These are phyloP conservation scores for Pyrenophora seminiperda DNA, from an alignment of 2,329 filamentous ascomycete genomes.

Conservation along the genomic window DNA sequence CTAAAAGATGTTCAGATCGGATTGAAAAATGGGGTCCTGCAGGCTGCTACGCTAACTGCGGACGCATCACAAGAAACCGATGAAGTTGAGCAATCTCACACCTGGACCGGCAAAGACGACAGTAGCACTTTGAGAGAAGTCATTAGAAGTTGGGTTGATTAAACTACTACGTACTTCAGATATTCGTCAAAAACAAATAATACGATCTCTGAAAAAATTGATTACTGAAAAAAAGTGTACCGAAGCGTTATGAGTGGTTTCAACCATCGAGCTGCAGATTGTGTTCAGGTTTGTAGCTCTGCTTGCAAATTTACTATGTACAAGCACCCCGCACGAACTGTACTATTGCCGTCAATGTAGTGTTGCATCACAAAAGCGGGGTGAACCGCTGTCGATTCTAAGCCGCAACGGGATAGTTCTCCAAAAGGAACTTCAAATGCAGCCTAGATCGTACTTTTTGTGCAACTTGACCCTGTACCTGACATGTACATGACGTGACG, in stretches of 20 bases:
- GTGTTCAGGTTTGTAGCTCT: too few species aligned
- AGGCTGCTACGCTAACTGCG: slow-evolving; percentile 13
- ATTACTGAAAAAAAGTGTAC: too few species aligned
- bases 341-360: slow-evolving; percentile 5
- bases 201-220: too few species aligned
- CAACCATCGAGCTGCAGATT: too few species aligned
- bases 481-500: slow-evolving; percentile 35
- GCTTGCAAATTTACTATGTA: too few species aligned
- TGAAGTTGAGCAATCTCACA: slow-evolving; percentile 22
- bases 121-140: slow-evolving; percentile 26
- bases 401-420: slow-evolving; percentile 7
- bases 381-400: slow-evolving; percentile 1
- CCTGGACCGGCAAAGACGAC: slow-evolving; percentile 31
- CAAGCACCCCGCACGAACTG: too few species aligned
- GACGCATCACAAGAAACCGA: slow-evolving; percentile 10
- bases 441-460: slow-evolving; percentile 6
- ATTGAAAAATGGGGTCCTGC: slow-evolving; percentile 26
- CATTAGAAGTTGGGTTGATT: slow-evolving; percentile 34
- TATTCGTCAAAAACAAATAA: too few species aligned
- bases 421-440: slow-evolving; percentile 4
- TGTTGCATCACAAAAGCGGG: slow-evolving; percentile 12
- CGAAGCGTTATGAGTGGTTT: too few species aligned
- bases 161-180: not conserved
- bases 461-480: slow-evolving; percentile 13
- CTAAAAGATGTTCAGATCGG: slow-evolving; percentile 32